Percentiles rank a stretch among this genome's conserved stretches.
These are phyloP conservation scores for Mucor irregularis DNA, from an alignment of 371 early-diverging fungal genomes.

Conservation along the genomic window DNA sequence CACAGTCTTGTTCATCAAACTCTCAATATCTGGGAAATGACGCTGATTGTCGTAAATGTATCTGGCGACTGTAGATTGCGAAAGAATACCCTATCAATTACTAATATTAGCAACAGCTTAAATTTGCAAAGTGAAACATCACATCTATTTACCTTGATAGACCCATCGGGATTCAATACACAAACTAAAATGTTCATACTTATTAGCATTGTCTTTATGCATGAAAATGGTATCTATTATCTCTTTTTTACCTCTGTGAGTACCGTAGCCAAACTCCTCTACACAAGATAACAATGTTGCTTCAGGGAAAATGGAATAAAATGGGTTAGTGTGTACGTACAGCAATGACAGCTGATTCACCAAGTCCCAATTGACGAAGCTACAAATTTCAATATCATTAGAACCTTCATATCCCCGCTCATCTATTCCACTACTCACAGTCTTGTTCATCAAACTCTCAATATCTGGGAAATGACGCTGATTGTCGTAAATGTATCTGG, in stretches of 20 bases:
- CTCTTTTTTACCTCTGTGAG: constrained; percentile 64
- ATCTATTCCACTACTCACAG: constrained; percentile 29
- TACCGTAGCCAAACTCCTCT: constrained; percentile 75
- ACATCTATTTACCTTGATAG: constrained; percentile 34
- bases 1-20: constrained; percentile 47
- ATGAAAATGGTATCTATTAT: neutral
- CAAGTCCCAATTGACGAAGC: constrained; percentile 56
- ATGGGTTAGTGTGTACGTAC: too few species aligned
- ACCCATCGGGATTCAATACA: constrained; percentile 54
- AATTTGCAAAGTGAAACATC: too few species aligned
- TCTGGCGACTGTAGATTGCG: constrained; percentile 73
- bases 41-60: constrained; percentile 59
- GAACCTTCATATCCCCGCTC: neutral
- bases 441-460: constrained; percentile 38
- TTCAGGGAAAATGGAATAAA: constrained; percentile 78
- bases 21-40: constrained; percentile 39
- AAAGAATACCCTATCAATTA: constrained; percentile 67
- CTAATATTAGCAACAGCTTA: neutral
- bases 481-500: constrained; percentile 62
- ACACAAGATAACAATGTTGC: constrained; percentile 73
- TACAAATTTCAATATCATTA: too few species aligned
- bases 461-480: constrained; percentile 42
- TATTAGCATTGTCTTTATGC: too few species aligned
- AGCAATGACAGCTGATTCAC: constrained; percentile 54
- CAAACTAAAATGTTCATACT: too few species aligned